Conservation (phyloP, 2,329 filamentous ascomycete genomes). For the Cadophora sp. region DNA sequence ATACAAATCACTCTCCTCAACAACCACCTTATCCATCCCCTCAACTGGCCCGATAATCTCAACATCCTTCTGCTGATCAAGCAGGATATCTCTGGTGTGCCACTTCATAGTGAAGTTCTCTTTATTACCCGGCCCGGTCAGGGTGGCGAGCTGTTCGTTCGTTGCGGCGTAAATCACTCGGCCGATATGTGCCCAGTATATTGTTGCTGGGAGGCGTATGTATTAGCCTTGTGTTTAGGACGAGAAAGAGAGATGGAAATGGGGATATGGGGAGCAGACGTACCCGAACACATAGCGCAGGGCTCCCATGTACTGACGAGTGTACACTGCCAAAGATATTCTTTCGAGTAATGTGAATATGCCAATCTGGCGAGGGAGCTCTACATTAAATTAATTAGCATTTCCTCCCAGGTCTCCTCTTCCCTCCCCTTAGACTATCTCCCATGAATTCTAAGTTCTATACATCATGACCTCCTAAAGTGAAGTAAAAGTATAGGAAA, state of each 20-base stretch:
- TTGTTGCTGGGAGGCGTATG: constrained; percentile 45
- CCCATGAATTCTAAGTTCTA: too few species aligned
- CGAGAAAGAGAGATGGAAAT: too few species aligned
- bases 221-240: too few species aligned
- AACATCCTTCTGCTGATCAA: constrained; percentile 55
- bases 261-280: too few species aligned
- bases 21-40: constrained; percentile 52
- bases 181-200: constrained; percentile 61
- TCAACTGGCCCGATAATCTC: constrained; percentile 57
- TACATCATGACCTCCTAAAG: too few species aligned
- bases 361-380: constrained; percentile 55
- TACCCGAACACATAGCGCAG: constrained; percentile 57
- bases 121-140: constrained; percentile 55
- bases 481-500: too few species aligned
- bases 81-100: constrained; percentile 55
- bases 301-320: constrained; percentile 62
- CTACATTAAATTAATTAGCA: constrained; percentile 12
- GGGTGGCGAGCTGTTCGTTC: constrained; percentile 52
- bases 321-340: constrained; percentile 57
- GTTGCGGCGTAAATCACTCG: constrained; percentile 58
- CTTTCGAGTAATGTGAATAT: constrained; percentile 54
- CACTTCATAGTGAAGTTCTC: constrained; percentile 61
- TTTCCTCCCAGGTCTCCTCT: neutral
- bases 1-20: constrained; percentile 54
- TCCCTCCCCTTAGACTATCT: neutral